Evolutionary conservation across 2,329 filamentous ascomycete genomes (phyloP).

Genomic region (Emergomyces orientalis): DNA sequence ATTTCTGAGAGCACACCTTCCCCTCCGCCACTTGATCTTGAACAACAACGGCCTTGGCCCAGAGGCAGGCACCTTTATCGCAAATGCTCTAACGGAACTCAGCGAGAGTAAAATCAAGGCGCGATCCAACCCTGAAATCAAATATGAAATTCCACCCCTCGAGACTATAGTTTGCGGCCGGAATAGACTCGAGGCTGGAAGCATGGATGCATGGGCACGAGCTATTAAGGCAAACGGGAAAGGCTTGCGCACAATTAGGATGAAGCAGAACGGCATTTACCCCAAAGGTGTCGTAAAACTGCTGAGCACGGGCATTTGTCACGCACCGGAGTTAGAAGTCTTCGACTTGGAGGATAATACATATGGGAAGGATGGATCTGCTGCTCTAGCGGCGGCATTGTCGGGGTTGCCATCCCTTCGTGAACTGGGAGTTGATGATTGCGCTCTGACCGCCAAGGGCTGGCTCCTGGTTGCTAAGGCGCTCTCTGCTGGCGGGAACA

Average conservation of each 20-base stretch:
- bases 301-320: constrained; percentile 65
- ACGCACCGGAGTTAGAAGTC: constrained; percentile 59
- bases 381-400: constrained; percentile 65
- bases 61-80: constrained; percentile 78
- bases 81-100: constrained; percentile 73
- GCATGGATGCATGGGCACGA: constrained; percentile 90
- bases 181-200: constrained; percentile 90
- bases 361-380: constrained; percentile 73
- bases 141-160: constrained; percentile 66
- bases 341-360: constrained; percentile 97
- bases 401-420: constrained; percentile 63
- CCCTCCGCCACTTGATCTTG: constrained; percentile 85
- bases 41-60: constrained; percentile 98
- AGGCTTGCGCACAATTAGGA: constrained; percentile 77
- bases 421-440: constrained; percentile 85
- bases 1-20: constrained; percentile 79
- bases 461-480: constrained; percentile 63
- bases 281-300: constrained; percentile 83
- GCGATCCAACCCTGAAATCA: constrained; percentile 49
- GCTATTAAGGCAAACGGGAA: constrained; percentile 69
- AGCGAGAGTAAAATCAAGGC: constrained; percentile 76
- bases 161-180: constrained; percentile 97
- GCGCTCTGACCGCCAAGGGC: constrained; percentile 69
- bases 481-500: constrained; percentile 65
- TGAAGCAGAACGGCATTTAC: constrained; percentile 97